Percentiles rank a stretch among this genome's conserved stretches.
Conservation (phyloP, 805 yeast genomes). For the Wickerhamiella hasegawae region DNA sequence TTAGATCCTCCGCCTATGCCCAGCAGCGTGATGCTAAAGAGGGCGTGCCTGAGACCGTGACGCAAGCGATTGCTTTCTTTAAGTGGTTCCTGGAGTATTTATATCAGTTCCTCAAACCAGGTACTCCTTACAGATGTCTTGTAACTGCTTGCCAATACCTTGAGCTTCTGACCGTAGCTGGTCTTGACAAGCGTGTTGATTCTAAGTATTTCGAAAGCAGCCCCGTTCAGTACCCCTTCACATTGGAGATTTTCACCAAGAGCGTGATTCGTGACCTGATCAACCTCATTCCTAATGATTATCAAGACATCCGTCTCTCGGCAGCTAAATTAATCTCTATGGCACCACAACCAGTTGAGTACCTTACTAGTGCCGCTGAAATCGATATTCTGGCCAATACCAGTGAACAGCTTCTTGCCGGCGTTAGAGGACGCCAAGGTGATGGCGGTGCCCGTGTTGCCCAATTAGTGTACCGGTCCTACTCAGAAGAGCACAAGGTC, state of each 20-base stretch:
- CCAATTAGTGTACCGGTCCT: slow-evolving; percentile 30
- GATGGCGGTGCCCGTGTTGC: slow-evolving; percentile 68
- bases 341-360: slow-evolving; percentile 26
- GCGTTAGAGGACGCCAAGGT: slow-evolving; percentile 40
- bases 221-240: slow-evolving; percentile 34
- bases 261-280: slow-evolving; percentile 33
- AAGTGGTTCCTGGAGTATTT: slow-evolving; percentile 24
- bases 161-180: slow-evolving; percentile 32
- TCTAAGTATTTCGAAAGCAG: slow-evolving; percentile 25
- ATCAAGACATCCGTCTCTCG: slow-evolving; percentile 54
- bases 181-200: slow-evolving; percentile 35
- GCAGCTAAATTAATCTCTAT: slow-evolving; percentile 32
- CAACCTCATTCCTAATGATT: slow-evolving; percentile 51
- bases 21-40: slow-evolving; percentile 30
- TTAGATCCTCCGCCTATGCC: slow-evolving; percentile 54
- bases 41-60: not conserved
- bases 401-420: slow-evolving; percentile 17
- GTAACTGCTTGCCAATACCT: slow-evolving; percentile 35
- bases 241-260: slow-evolving; percentile 28
- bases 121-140: slow-evolving; percentile 38
- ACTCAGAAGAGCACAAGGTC: slow-evolving; percentile 5
- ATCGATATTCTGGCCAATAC: slow-evolving; percentile 17
- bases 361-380: slow-evolving; percentile 11
- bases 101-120: slow-evolving; percentile 32
- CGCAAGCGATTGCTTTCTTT: slow-evolving; percentile 24